These are phyloP conservation scores for Coleophoma cylindrospora DNA, from an alignment of 2,329 filamentous ascomycete genomes.

Conservation along the genomic window DNA sequence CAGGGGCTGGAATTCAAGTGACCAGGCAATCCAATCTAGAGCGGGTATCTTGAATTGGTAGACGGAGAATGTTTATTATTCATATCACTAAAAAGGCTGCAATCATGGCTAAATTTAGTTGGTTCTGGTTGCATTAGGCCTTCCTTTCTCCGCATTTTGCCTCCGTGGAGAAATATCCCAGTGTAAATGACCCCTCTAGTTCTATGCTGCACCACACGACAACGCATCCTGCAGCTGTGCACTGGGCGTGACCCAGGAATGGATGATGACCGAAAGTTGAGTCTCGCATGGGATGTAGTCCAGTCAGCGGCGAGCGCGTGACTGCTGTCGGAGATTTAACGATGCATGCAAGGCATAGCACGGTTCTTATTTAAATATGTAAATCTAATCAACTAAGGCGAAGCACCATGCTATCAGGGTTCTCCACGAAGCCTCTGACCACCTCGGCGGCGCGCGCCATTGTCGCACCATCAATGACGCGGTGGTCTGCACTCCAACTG, in stretches of 20 bases:
- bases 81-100: no score
- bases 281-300: neutral
- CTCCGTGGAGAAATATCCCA: neutral
- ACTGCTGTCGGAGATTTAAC: no score
- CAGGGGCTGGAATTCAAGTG: no score
- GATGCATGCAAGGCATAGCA: neutral
- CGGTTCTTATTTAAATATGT: no score
- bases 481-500: constrained; percentile 94
- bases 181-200: neutral
- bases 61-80: no score
- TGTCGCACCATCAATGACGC: constrained; percentile 90
- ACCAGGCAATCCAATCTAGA: no score
- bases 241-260: neutral
- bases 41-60: no score
- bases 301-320: neutral
- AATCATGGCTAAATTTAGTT: no score
- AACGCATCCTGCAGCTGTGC: neutral
- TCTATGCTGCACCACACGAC: neutral
- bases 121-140: no score
- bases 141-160: neutral
- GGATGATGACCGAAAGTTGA: neutral
- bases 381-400: constrained; percentile 58
- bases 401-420: constrained; percentile 82
- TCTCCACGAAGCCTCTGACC: constrained; percentile 73
- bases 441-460: constrained; percentile 86